Conservation (phyloP, 164 flowering plant genomes). For the Aristolochia contorta region DNA sequence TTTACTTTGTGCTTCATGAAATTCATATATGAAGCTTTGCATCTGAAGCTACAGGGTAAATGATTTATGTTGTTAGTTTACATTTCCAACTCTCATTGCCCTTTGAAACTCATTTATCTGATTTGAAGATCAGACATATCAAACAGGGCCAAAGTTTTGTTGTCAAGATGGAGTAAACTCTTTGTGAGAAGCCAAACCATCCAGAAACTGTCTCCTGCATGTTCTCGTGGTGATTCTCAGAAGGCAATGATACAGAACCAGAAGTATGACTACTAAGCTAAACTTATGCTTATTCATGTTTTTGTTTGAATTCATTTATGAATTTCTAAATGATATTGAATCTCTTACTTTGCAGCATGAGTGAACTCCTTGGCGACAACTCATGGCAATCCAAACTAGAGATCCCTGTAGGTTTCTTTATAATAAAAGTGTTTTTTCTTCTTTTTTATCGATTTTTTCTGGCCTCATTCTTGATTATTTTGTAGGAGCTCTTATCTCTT, state of each 20-base stretch:
- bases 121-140: constrained; percentile 97
- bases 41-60: background rate
- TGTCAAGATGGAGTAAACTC: constrained; percentile 84
- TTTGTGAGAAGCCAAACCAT: constrained; percentile 59
- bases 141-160: constrained; percentile 82
- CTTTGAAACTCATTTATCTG: constrained; percentile 61
- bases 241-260: constrained; percentile 49
- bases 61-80: constrained; percentile 1
- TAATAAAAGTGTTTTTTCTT: background rate
- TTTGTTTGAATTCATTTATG: too few species aligned
- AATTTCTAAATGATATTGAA: background rate
- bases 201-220: constrained; percentile 44
- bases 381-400: constrained; percentile 45
- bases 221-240: constrained; percentile 27
- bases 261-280: constrained; percentile 33
- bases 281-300: background rate
- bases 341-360: constrained; percentile 45
- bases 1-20: background rate
- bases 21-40: background rate
- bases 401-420: constrained; percentile 38
- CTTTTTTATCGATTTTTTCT: background rate
- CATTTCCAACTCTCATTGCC: constrained; percentile 1
- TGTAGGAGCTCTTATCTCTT: constrained; percentile 38
- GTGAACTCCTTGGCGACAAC: constrained; percentile 54
- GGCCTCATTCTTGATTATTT: background rate